Base-by-base conservation (phyloP, 2,329 filamentous ascomycete genomes). In the Colletotrichum zoysiae region DNA sequence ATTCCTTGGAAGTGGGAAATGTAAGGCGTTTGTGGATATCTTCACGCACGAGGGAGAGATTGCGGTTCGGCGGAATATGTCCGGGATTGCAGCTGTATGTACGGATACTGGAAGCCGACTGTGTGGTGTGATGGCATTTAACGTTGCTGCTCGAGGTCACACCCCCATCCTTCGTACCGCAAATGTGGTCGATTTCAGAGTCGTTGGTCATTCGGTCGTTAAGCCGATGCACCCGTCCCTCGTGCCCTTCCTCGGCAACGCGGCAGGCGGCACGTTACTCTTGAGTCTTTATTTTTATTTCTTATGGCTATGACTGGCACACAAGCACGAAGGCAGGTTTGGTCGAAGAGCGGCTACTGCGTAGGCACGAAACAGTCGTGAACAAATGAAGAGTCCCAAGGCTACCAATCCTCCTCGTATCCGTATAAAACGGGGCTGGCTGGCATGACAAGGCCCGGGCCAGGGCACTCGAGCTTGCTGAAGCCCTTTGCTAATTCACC, bases 361-460 rank as follows among this genome's bases (percentile, higher is more conserved):
- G n/a, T n/a, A 16, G 35, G 66, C 23, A 50, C 20, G 30, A 46
- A 35, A 59, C 46, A 71, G 53, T 53, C 12, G 18, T 55, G 65
- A 59, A 59, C 51, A 59, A 68, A 60, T 60, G 69, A 71, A 71
- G 69, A 59, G 44, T 55, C 48, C 55, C 65, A 44, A 55, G 61
- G 55, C 59, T n/a, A 65, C 20, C 48, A 12, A n/a, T 48, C 44
- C 42, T 44, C 53, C 65, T 71, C 69, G 69, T 71, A 71, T 71
- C 69, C 65, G 69, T 64, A 69, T 69, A 64, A 69, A 59, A 69
- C 12, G 69, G 69, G 69, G 69, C 69, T 69, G 20, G 46, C 46
- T 48, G n/a, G 46, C 46, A 48, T 48, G 65, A 50, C 69, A 56
- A 44, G 67, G 68, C 63, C 56, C 8, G 3, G 26, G 26, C 53